Percentiles rank a stretch among this genome's conserved stretches.
Evolutionary conservation across 2,329 filamentous ascomycete species (phyloP).

Genomic region (Ramularia endophylla): DNA sequence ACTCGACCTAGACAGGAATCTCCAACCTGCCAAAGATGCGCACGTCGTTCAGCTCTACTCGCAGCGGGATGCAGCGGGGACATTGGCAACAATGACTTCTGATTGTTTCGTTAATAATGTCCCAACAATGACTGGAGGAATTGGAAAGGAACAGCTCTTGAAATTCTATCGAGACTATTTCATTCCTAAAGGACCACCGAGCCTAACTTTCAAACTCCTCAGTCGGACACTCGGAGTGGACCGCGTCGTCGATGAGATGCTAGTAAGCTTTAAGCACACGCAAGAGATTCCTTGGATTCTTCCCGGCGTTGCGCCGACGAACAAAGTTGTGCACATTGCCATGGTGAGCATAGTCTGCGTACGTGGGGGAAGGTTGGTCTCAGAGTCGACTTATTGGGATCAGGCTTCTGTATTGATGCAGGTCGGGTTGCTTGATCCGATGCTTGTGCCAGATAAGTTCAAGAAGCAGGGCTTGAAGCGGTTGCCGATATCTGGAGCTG

Average conservation of each 20-base stretch:
- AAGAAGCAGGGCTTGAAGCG: constrained; percentile 37
- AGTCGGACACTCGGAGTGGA: constrained; percentile 52
- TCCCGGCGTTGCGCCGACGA: constrained; percentile 51
- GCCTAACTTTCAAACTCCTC: constrained; percentile 48
- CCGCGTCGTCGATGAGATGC: constrained; percentile 54
- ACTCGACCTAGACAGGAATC: constrained; percentile 17
- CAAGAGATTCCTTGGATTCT: constrained; percentile 54
- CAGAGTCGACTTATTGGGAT: constrained; percentile 57
- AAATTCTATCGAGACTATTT: constrained; percentile 54
- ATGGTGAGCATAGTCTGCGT: constrained; percentile 52
- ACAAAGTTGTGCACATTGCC: constrained; percentile 50
- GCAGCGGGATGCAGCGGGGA: constrained; percentile 22
- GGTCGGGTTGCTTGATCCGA: constrained; percentile 50
- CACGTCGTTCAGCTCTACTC: constrained; percentile 25
- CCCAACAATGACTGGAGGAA: constrained; percentile 40
- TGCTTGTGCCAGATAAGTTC: constrained; percentile 42
- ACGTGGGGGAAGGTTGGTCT: constrained; percentile 47
- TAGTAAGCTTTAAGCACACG: constrained; percentile 51
- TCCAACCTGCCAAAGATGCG: constrained; percentile 34
- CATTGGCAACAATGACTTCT: constrained; percentile 27
- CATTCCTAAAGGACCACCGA: constrained; percentile 48
- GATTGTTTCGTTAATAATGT: constrained; percentile 33
- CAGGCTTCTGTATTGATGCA: constrained; percentile 54
- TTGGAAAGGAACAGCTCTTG: constrained; percentile 37
- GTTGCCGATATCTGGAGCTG: constrained; percentile 36